Percentiles rank a stretch among this genome's conserved stretches.
Evolutionary conservation across 139 green algal species (phyloP).

Genomic region (Spirogloea muscicola): DNA sequence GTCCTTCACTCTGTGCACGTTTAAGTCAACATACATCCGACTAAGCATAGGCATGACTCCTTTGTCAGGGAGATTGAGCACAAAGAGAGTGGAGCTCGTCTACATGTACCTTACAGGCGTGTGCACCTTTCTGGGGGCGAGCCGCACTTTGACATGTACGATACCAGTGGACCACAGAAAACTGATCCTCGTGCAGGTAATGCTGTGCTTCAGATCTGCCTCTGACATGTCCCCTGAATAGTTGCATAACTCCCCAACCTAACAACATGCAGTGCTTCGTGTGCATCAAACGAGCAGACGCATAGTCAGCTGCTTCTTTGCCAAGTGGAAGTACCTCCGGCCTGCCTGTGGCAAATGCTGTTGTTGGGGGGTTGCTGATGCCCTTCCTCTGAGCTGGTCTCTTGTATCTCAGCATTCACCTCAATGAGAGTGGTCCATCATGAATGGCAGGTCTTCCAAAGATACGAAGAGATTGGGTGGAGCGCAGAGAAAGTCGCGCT

Average conservation of each 20-base stretch:
- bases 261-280: neutral
- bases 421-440: too few species aligned
- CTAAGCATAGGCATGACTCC: neutral
- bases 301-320: neutral
- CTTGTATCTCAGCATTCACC: too few species aligned
- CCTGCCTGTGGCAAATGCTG: neutral
- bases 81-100: constrained; percentile 3
- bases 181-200: constrained; percentile 16
- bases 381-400: too few species aligned
- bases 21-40: neutral
- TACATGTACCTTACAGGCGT: constrained; percentile 77
- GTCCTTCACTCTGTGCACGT: neutral
- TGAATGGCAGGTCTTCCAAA: constrained; percentile 49
- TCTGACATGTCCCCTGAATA: neutral
- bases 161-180: constrained; percentile 84
- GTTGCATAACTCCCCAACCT: neutral
- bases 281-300: neutral
- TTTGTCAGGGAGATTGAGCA: constrained; percentile 32
- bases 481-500: constrained; percentile 54
- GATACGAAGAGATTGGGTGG: constrained; percentile 72
- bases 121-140: constrained; percentile 73
- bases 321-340: neutral
- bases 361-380: neutral
- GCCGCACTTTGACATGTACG: constrained; percentile 79
- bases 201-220: neutral